Percentiles rank a stretch among this genome's conserved stretches.
Conservation (phyloP, 2,329 filamentous ascomycete genomes). For the Hypoxylon sp. region DNA sequence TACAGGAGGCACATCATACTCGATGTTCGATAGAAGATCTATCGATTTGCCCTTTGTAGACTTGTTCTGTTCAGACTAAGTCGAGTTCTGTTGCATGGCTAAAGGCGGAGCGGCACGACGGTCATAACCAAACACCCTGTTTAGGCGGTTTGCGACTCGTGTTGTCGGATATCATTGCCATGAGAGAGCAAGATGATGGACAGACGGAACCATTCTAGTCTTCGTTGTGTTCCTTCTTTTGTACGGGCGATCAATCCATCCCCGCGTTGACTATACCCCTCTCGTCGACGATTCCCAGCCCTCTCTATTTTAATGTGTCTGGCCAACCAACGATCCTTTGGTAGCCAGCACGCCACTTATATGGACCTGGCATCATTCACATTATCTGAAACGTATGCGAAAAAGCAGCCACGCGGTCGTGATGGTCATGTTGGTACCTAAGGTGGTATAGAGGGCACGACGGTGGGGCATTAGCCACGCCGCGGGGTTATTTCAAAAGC, state of each 20-base stretch:
- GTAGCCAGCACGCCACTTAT: slow-evolving; percentile 30
- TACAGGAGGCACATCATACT: slow-evolving; percentile 37
- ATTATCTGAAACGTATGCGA: slow-evolving; percentile 38
- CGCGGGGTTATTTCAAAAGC: slow-evolving; percentile 32
- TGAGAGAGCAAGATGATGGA: slow-evolving; percentile 31
- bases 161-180: slow-evolving; percentile 32
- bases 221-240: slow-evolving; percentile 11
- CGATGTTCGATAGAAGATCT: slow-evolving; percentile 29
- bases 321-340: slow-evolving; percentile 16
- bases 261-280: slow-evolving; percentile 31
- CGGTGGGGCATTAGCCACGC: slow-evolving; percentile 26
- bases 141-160: slow-evolving; percentile 8
- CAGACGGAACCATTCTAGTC: slow-evolving; percentile 25
- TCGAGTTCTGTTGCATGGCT: slow-evolving; percentile 25
- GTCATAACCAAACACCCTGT: slow-evolving; percentile 25
- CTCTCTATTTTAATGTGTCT: slow-evolving; percentile 8
- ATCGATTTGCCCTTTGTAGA: slow-evolving; percentile 17
- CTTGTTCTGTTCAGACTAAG: slow-evolving; percentile 22
- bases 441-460: slow-evolving; percentile 8
- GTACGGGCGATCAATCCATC: slow-evolving; percentile 10
- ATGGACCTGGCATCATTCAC: slow-evolving; percentile 13
- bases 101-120: slow-evolving; percentile 32
- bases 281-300: slow-evolving; percentile 28
- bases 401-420: slow-evolving; percentile 33
- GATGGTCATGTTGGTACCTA: slow-evolving; percentile 36